Evolutionary conservation across 352 stramenopile species (phyloP).

Genomic region (Phytophthora multivora): DNA sequence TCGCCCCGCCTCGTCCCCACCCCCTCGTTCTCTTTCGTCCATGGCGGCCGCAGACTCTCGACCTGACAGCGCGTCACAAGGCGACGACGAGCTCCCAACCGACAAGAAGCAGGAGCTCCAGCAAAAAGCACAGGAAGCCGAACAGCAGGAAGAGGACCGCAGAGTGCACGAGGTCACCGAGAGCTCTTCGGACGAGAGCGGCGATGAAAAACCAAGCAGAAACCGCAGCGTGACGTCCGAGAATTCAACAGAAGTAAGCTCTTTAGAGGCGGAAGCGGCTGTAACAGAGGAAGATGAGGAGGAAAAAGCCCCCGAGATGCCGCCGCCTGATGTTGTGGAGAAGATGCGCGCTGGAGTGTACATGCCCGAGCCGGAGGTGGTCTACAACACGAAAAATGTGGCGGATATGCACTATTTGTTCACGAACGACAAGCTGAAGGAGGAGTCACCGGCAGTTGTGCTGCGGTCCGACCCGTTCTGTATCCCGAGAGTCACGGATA

Average conservation of each 20-base stretch:
- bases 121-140: neutral
- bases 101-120: slow-evolving; percentile 1
- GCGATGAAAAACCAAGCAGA: slow-evolving; percentile 12
- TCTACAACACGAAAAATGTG: slow-evolving; percentile 43
- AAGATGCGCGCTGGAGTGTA: slow-evolving; percentile 27
- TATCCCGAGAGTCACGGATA: slow-evolving; percentile 76
- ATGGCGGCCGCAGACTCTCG: slow-evolving; percentile 19
- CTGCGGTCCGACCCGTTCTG: slow-evolving; percentile 68
- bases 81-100: neutral
- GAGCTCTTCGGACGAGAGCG: slow-evolving; percentile 45
- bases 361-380: slow-evolving; percentile 26
- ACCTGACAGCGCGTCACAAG: slow-evolving; percentile 5
- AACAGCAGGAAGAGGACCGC: neutral
- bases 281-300: slow-evolving; percentile 16
- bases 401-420: slow-evolving; percentile 66
- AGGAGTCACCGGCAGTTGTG: slow-evolving; percentile 51
- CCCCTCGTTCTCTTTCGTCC: neutral
- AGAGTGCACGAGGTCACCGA: slow-evolving; percentile 45
- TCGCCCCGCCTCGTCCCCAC: neutral
- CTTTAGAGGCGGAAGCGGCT: neutral
- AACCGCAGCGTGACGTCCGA: neutral
- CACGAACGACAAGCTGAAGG: slow-evolving; percentile 71
- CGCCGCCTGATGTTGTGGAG: slow-evolving; percentile 16
- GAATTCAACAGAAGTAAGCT: neutral
- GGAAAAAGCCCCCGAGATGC: slow-evolving; percentile 16